These are phyloP conservation scores for Sorghum bicolor DNA, from an alignment of 176 grass and related monocot genomes.

Conservation along the genomic window DNA sequence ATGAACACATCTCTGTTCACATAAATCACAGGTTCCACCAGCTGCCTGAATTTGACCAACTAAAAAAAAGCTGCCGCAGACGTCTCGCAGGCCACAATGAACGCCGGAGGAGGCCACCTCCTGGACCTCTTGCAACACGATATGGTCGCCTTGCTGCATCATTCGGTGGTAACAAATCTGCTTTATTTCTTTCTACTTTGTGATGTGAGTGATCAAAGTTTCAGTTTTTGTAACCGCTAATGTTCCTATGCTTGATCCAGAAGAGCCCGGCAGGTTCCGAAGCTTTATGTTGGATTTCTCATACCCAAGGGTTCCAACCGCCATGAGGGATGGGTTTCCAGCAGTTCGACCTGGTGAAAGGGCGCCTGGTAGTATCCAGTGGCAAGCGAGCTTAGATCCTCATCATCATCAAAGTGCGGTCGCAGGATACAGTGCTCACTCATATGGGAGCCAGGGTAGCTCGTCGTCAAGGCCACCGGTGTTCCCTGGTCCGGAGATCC, in stretches of 20 bases:
- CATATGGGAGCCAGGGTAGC: constrained; percentile 33
- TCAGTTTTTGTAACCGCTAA: background rate
- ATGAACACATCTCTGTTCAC: constrained; percentile 15
- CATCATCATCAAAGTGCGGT: constrained; percentile 35
- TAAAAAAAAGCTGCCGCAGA: constrained; percentile 86
- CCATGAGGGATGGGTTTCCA: constrained; percentile 54
- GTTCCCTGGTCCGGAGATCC: constrained; percentile 56
- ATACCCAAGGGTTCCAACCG: constrained; percentile 67
- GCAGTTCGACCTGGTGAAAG: constrained; percentile 39
- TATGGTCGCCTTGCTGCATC: constrained; percentile 56
- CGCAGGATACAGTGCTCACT: constrained; percentile 30
- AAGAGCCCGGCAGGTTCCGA: constrained; percentile 60
- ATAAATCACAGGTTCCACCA: constrained; percentile 69
- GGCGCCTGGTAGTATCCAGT: constrained; percentile 44
- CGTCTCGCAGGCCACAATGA: constrained; percentile 92
- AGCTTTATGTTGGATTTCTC: constrained; percentile 85
- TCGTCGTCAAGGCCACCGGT: constrained; percentile 21
- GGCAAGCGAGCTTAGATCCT: constrained; percentile 47
- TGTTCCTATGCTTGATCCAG: constrained; percentile 19
- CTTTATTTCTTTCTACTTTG: background rate
- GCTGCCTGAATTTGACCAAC: constrained; percentile 79
- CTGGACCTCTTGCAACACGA: constrained; percentile 57
- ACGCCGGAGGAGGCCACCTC: constrained; percentile 70
- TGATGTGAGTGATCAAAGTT: background rate
- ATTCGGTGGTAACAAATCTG: constrained; percentile 46